These are phyloP conservation scores for Plasmodium billcollinsi DNA, from an alignment of 169 alveolate genomes.

Conservation along the genomic window DNA sequence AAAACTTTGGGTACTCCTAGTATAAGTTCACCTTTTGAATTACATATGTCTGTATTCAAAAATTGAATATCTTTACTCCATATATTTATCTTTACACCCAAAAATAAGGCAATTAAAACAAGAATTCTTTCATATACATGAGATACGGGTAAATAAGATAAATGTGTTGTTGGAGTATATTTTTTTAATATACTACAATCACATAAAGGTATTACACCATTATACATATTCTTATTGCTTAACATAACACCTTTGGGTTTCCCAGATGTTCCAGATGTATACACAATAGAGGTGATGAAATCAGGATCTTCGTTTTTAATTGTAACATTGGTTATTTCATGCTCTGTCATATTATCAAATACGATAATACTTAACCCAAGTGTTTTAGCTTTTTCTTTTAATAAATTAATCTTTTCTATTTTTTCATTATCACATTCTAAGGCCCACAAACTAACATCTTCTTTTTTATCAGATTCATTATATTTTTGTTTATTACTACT, in stretches of 20 bases:
- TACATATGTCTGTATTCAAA: neutral
- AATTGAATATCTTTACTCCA: constrained; percentile 32
- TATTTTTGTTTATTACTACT: too few relatives aligned
- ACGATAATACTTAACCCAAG: neutral
- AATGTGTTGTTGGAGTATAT: constrained; percentile 56
- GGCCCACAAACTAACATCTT: neutral
- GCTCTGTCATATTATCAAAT: neutral
- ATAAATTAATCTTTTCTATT: neutral
- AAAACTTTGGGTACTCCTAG: constrained; percentile 60
- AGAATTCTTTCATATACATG: constrained; percentile 95
- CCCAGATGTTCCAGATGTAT: constrained; percentile 99
- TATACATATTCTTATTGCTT: constrained; percentile 82
- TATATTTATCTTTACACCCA: constrained; percentile 8
- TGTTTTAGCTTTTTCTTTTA: neutral
- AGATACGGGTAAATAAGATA: constrained; percentile 96
- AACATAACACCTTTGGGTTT: constrained; percentile 98
- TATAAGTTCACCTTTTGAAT: constrained; percentile 3
- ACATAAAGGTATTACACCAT: constrained; percentile 1
- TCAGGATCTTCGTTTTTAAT: constrained; percentile 71
- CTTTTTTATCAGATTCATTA: neutral
- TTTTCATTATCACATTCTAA: constrained; percentile 1
- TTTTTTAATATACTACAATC: neutral
- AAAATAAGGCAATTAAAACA: constrained; percentile 38
- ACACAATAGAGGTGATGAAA: constrained; percentile 92
- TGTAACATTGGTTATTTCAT: neutral